These are phyloP conservation scores for Kalmanozyma brasiliensis DNA, from an alignment of 1,284 basidiomycete genomes.

Conservation along the genomic window DNA sequence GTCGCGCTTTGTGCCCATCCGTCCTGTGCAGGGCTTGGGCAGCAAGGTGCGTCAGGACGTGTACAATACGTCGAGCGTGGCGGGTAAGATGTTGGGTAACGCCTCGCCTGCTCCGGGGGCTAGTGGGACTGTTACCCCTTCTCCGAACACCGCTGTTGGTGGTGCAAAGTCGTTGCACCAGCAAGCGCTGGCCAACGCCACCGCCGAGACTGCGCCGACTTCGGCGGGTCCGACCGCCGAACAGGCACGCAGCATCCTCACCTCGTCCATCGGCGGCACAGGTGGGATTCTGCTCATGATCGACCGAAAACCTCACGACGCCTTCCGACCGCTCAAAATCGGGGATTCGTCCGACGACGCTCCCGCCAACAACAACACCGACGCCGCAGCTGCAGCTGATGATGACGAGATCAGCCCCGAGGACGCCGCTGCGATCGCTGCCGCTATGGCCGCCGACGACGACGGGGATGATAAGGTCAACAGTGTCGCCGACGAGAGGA, in stretches of 20 bases:
- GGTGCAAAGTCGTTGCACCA: constrained; percentile 31
- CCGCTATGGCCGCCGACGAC: constrained; percentile 54
- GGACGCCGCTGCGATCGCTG: constrained; percentile 54
- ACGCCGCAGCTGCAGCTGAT: constrained; percentile 1
- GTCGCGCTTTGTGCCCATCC: constrained; percentile 87
- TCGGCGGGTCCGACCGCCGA: constrained; percentile 31
- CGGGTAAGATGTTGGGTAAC: constrained; percentile 53
- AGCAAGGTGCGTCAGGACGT: constrained; percentile 50
- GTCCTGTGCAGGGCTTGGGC: constrained; percentile 73
- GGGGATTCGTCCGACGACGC: constrained; percentile 32
- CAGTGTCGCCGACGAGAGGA: constrained; percentile 29
- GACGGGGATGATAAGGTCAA: constrained; percentile 55
- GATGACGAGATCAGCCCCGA: constrained; percentile 52
- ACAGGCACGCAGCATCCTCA: constrained; percentile 51
- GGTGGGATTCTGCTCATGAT: constrained; percentile 64
- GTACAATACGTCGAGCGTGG: constrained; percentile 54
- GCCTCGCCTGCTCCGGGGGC: constrained; percentile 52
- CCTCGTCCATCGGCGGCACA: constrained; percentile 56
- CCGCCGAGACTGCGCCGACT: constrained; percentile 1
- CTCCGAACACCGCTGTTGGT: neutral
- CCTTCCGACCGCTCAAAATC: constrained; percentile 53
- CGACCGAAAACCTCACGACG: constrained; percentile 54
- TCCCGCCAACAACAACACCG: constrained; percentile 6
- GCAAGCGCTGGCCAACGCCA: constrained; percentile 39
- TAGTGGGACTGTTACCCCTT: constrained; percentile 55